Conservation (phyloP, 306 rosid genomes). For the Ochetophila trinervis region DNA sequence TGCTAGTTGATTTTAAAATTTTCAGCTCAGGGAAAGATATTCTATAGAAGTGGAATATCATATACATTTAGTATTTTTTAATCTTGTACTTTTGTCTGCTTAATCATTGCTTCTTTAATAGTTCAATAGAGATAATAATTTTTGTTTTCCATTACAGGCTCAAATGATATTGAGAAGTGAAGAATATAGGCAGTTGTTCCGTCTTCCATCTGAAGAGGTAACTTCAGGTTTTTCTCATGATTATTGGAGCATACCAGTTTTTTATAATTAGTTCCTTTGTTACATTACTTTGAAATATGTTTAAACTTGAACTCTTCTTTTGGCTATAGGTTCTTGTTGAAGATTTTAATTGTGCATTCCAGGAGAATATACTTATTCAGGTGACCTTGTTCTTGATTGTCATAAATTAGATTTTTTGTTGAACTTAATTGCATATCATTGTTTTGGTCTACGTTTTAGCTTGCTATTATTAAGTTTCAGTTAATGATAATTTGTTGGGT, state of each 20-base stretch:
- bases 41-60: too few species aligned
- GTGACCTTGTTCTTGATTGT: conserved; percentile 31
- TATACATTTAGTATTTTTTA: not conserved
- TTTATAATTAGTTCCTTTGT: not conserved
- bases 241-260: not conserved
- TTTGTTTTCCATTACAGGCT: conserved; percentile 33
- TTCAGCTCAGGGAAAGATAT: too few species aligned
- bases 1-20: too few species aligned
- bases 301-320: conserved; percentile 13
- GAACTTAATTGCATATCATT: conserved; percentile 3
- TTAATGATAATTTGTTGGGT: conserved; percentile 10
- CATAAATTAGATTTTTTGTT: conserved; percentile 16
- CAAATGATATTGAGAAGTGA: conserved; percentile 61
- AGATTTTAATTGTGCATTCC: conserved; percentile 95
- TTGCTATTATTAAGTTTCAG: not conserved
- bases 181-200: conserved; percentile 94
- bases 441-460: conserved; percentile 9
- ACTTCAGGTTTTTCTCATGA: conserved; percentile 14
- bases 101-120: not conserved
- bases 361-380: conserved; percentile 95
- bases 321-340: conserved; percentile 68
- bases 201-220: conserved; percentile 82
- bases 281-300: not conserved
- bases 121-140: not conserved
- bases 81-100: not conserved